A percentile compares a stretch with the other conserved stretches of the same genome.
phyloP scores from a whole-genome alignment of 2,329 filamentous ascomycete species.

The Monilinia polystroma region DNA sequence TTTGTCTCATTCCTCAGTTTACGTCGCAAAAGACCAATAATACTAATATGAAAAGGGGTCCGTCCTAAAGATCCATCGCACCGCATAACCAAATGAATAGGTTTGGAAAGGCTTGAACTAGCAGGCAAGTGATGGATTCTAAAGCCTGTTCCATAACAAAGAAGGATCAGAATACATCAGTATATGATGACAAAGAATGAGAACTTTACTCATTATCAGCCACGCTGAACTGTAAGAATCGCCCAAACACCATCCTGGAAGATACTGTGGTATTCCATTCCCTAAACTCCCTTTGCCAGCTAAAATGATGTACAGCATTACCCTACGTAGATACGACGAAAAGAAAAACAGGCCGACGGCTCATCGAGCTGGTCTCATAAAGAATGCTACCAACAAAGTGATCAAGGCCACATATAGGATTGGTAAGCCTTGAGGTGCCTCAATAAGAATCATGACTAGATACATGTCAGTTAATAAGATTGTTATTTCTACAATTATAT shows the following conservation, averaged over 20 bases:
- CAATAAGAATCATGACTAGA: conserved; percentile 2
- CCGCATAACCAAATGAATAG: not conserved
- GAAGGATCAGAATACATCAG: not conserved
- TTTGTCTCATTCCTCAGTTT: not conserved
- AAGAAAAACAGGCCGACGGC: not conserved
- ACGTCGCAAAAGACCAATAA: not conserved
- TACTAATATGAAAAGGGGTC: not conserved
- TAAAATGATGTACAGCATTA: not conserved
- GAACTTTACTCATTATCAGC: not conserved
- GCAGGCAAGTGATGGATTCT: not conserved
- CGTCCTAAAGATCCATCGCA: not conserved
- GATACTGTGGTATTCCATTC: not conserved
- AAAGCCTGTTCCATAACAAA: not conserved
- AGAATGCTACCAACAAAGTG: not conserved
- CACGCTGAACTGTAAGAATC: not conserved
- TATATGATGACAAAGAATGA: not conserved
- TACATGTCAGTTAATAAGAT: not conserved
- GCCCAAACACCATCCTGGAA: not conserved
- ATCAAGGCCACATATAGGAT: not conserved
- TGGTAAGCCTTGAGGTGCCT: not conserved
- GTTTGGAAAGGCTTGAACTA: not conserved
- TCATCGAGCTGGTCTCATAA: not conserved
- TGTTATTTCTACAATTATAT: not conserved
- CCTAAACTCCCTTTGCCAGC: not conserved
- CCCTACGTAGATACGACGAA: not conserved